Evolutionary conservation across 2,329 filamentous ascomycete genomes (phyloP).

Genomic region (Fusarium buharicum): DNA sequence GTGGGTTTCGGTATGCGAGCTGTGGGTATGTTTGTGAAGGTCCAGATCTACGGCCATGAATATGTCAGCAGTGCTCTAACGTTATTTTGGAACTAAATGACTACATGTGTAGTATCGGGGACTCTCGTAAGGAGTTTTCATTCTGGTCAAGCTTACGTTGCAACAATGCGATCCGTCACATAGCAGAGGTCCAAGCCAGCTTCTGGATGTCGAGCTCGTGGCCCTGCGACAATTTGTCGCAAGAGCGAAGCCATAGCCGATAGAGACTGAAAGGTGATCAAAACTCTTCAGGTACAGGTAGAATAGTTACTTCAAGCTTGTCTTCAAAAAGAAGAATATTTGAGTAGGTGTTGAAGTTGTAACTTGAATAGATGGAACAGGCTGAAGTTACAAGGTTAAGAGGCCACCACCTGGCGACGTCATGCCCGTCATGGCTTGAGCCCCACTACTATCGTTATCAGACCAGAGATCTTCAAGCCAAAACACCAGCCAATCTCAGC

Average conservation of each 20-base stretch:
- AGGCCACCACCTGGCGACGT: slow-evolving; percentile 33
- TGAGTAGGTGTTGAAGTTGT: not conserved
- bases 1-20: slow-evolving; percentile 91
- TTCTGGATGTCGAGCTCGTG: slow-evolving; percentile 84
- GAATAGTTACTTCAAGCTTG: not conserved
- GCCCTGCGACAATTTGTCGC: slow-evolving; percentile 90
- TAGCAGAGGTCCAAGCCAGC: slow-evolving; percentile 95
- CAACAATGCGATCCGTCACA: slow-evolving; percentile 82
- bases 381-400: slow-evolving; percentile 14
- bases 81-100: too few species aligned
- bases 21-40: slow-evolving; percentile 90
- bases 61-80: slow-evolving; percentile 26
- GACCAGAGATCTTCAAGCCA: slow-evolving; percentile 19
- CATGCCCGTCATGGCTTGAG: slow-evolving; percentile 21
- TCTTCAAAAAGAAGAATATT: not conserved
- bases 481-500: not conserved
- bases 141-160: slow-evolving; percentile 57
- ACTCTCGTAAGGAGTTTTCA: not conserved
- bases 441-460: slow-evolving; percentile 29
- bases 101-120: too few species aligned
- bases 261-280: not conserved
- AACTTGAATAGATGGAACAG: slow-evolving; percentile 4
- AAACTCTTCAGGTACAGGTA: not conserved
- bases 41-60: slow-evolving; percentile 72
- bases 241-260: slow-evolving; percentile 75